A percentile compares a stretch with the other conserved stretches of the same genome.
Conservation (phyloP, 805 yeast species). For the Yarrowia sp. region DNA sequence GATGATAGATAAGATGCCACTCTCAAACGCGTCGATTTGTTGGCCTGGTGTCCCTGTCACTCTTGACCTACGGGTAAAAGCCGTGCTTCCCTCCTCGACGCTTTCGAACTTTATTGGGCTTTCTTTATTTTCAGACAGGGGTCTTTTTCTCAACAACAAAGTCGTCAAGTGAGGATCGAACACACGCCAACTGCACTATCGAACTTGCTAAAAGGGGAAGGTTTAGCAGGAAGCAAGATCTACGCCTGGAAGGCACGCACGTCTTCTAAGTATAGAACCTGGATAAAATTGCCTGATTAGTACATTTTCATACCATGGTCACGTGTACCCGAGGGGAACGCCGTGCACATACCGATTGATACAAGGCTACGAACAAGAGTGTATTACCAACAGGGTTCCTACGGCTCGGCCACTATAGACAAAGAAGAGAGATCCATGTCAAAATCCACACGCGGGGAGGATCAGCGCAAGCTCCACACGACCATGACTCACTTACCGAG, state of each 20-base stretch:
- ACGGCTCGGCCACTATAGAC: too few relatives aligned
- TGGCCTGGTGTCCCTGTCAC: too few relatives aligned
- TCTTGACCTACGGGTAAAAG: too few relatives aligned
- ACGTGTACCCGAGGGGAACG: neutral
- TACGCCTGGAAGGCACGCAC: constrained; percentile 9
- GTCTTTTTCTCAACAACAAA: neutral
- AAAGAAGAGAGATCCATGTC: too few relatives aligned
- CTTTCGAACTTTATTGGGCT: too few relatives aligned
- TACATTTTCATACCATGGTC: neutral
- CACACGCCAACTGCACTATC: neutral
- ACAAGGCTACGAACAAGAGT: too few relatives aligned
- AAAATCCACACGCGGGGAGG: too few relatives aligned
- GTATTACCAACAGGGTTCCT: too few relatives aligned
- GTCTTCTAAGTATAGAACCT: neutral
- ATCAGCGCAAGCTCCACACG: neutral
- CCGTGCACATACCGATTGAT: too few relatives aligned
- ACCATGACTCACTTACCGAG: neutral
- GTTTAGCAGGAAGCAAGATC: neutral
- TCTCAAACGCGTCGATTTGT: too few relatives aligned
- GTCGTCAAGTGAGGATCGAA: neutral
- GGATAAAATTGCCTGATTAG: constrained; percentile 2
- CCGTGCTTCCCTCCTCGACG: too few relatives aligned
- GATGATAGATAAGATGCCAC: too few relatives aligned
- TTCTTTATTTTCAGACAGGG: neutral
- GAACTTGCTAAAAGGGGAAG: neutral